Base-by-base conservation (phyloP, 2,329 filamentous ascomycete genomes). In the Nigrospora osmanthi region DNA sequence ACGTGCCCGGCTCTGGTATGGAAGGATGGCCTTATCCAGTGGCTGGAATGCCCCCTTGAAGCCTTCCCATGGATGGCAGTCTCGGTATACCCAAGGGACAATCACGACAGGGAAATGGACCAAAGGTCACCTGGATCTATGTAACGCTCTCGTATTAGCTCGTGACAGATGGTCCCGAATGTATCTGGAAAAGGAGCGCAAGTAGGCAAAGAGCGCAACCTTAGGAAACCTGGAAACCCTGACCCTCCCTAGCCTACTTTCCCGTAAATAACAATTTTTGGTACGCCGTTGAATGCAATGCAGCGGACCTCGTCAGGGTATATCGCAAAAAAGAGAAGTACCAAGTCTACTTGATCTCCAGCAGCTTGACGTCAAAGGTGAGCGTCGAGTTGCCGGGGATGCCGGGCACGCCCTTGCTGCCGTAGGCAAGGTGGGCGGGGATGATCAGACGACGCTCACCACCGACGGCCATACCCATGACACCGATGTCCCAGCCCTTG, bases 401-500 rank as follows among this genome's bases (percentile, higher is more conserved):
- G 54, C 86, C 89, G 42, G 89, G 86, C 19, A 87, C 69, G 50
- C 77, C 73, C 72, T 87, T 85, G 70, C 80, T 89, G 68, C 94
- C 93, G 67, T 98, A 98, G 58, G 86, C 94, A 47, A 91, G 81
- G 58, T 85, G 73, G 40, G 93, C 76, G 40, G 94, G 94, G 59
- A 98, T 89, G 51, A 83, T 90, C 59, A 98, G 77, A 56, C 93
- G 85, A 60, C 93, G 88, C 78, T 98, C 94, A 59, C 89, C 89
- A 60, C 93, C 93, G 55, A 90, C 84, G 56, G 83, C 75, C 89
- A 98, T 96, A 69, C 94, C 94, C 55, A 79, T 76, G 56, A 98
- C 75, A 70, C 93, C 93, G 53, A 97, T 80, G 66, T 98, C 94
- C 94, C 93, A 97, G 56, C 93, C 93, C 79, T 95, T 93, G 75